These are phyloP conservation scores for Leucoagaricus sp. DNA, from an alignment of 1,284 basidiomycete genomes.

Conservation along the genomic window DNA sequence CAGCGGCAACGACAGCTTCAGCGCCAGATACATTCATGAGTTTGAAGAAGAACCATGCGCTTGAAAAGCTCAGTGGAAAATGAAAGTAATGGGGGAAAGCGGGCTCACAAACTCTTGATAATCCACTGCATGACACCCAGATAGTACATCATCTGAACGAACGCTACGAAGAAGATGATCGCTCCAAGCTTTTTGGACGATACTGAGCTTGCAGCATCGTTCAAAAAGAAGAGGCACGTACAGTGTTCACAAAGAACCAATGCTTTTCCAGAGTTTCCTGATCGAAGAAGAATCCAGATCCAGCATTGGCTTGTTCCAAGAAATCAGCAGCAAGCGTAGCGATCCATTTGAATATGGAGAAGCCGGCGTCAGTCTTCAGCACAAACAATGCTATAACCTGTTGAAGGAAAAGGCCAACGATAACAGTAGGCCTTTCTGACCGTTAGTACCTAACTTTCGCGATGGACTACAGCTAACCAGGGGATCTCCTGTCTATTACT, in stretches of 20 bases:
- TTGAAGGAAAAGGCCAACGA: constrained; percentile 83
- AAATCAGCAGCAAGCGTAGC: constrained; percentile 76
- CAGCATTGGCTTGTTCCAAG: constrained; percentile 60
- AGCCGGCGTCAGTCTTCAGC: constrained; percentile 79
- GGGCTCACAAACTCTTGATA: constrained; percentile 71
- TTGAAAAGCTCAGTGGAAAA: constrained; percentile 26
- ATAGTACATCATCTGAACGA: constrained; percentile 87
- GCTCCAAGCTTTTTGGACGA: constrained; percentile 51
- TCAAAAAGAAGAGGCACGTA: constrained; percentile 31
- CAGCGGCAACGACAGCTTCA: constrained; percentile 89
- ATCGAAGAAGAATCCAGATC: constrained; percentile 81
- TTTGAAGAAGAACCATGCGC: constrained; percentile 93
- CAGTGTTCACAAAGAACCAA: constrained; percentile 83
- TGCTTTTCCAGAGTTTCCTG: constrained; percentile 57
- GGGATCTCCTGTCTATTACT: constrained; percentile 61
- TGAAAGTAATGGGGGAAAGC: background rate
- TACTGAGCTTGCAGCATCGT: background rate
- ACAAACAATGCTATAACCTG: constrained; percentile 86
- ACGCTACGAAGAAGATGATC: constrained; percentile 88
- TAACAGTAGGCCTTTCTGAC: constrained; percentile 68
- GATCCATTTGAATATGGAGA: constrained; percentile 80
- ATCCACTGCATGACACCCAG: constrained; percentile 90
- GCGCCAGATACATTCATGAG: constrained; percentile 86
- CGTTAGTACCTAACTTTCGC: background rate
- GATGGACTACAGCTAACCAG: constrained; percentile 47